These are phyloP conservation scores for Aspergillus neotritici DNA, from an alignment of 2,329 filamentous ascomycete genomes.

Conservation along the genomic window DNA sequence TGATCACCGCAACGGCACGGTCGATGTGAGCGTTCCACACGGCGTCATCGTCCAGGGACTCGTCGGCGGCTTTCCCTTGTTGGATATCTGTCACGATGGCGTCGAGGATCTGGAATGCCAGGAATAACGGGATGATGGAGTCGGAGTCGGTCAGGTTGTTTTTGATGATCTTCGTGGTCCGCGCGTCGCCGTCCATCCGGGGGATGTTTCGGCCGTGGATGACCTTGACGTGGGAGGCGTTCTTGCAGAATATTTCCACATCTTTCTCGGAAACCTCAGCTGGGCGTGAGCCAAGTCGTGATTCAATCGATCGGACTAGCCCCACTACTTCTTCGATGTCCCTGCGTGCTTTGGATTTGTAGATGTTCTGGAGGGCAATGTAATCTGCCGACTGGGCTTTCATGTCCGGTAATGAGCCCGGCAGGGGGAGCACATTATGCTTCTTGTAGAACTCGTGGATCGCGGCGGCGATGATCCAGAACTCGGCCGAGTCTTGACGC, in stretches of 20 bases:
- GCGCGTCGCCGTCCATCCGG: constrained; percentile 40
- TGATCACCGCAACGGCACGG: constrained; percentile 24
- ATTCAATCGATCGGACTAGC: constrained; percentile 55
- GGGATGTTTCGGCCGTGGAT: constrained; percentile 60
- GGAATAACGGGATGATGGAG: constrained; percentile 61
- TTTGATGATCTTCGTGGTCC: constrained; percentile 40
- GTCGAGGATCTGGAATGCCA: constrained; percentile 52
- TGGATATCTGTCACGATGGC: constrained; percentile 52
- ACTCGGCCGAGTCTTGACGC: constrained; percentile 52
- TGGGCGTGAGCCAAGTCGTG: constrained; percentile 42
- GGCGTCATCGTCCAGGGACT: constrained; percentile 28
- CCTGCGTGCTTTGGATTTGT: constrained; percentile 77
- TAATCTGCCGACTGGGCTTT: constrained; percentile 90
- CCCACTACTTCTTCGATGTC: constrained; percentile 71
- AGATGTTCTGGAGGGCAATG: constrained; percentile 83
- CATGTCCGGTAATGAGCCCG: constrained; percentile 91
- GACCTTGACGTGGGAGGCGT: constrained; percentile 86
- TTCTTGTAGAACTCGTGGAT: constrained; percentile 69
- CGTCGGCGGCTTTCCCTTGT: constrained; percentile 19
- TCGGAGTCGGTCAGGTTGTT: constrained; percentile 43
- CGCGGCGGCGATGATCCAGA: constrained; percentile 85
- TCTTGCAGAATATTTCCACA: constrained; percentile 91
- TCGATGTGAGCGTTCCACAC: constrained; percentile 29
- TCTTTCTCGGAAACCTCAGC: constrained; percentile 60
- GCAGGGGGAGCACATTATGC: constrained; percentile 70